phyloP scores from a whole-genome alignment of 352 stramenopile species.

The Globisporangium paddicum region DNA sequence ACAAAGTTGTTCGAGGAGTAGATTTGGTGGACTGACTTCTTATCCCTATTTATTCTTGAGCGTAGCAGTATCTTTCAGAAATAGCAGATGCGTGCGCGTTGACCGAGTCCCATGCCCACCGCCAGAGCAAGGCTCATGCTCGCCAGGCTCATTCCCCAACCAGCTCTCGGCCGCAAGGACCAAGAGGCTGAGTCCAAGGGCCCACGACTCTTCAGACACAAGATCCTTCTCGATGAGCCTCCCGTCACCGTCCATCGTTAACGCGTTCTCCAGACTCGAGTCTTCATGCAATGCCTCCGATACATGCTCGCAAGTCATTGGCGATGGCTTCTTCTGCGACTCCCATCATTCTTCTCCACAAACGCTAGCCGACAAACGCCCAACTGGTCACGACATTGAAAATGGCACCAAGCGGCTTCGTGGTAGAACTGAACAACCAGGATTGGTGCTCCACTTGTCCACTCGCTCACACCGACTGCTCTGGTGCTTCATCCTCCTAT shows the following conservation, averaged over 20 bases:
- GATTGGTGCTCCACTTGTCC: neutral
- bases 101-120: neutral
- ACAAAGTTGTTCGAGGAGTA: too few relatives aligned
- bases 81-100: neutral
- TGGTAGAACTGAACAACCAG: neutral
- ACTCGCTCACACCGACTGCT: neutral
- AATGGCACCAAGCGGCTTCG: neutral
- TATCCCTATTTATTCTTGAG: too few relatives aligned
- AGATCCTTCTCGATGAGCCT: neutral
- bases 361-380: neutral
- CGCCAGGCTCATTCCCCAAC: neutral
- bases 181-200: neutral
- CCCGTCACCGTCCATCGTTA: neutral
- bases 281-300: neutral
- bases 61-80: neutral
- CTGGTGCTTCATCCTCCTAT: constrained; percentile 7
- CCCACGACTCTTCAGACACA: neutral
- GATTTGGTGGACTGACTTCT: too few relatives aligned
- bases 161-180: neutral
- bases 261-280: neutral
- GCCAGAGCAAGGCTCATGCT: neutral
- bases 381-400: neutral
- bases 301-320: neutral
- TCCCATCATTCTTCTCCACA: neutral
- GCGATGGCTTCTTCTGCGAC: neutral